phyloP scores from a whole-genome alignment of 495 filamentous ascomycete genomes.

The Aspergillus taichungensis region DNA sequence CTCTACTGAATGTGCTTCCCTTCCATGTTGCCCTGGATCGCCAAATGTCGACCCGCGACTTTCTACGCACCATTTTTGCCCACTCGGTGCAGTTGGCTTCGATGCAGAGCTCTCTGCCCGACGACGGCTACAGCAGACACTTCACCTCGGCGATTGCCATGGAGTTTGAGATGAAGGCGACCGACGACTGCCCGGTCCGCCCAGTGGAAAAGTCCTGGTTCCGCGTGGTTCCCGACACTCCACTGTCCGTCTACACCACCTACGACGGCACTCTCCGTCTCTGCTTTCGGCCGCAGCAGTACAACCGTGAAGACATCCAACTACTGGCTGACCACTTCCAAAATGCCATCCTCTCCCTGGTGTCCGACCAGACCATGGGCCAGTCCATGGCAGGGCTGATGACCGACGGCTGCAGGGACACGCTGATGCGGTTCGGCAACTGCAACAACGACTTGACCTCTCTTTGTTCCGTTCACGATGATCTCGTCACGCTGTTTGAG shows the following conservation, averaged over 20 bases:
- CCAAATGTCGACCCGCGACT: neutral
- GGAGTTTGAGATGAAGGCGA: neutral
- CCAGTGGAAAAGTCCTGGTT: neutral
- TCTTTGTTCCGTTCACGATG: conserved; percentile 3
- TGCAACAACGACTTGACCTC: neutral
- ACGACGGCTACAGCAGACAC: neutral
- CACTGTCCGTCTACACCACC: neutral
- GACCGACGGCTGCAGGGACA: neutral
- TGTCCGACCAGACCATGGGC: neutral
- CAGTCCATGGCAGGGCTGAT: neutral
- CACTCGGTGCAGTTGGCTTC: neutral
- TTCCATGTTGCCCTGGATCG: neutral
- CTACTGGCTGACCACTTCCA: neutral
- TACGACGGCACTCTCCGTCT: neutral
- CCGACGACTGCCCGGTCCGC: neutral
- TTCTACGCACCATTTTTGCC: neutral
- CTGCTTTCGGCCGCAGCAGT: neutral
- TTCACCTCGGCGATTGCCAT: neutral
- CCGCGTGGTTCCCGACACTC: neutral
- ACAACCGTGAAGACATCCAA: neutral
- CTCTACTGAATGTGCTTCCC: neutral
- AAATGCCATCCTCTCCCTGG: neutral
- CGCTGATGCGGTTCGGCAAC: neutral
- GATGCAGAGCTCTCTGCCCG: neutral
- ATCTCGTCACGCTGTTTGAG: conserved; percentile 17